phyloP scores from a whole-genome alignment of 1,284 basidiomycete genomes.

The Kwoniella shivajii region DNA sequence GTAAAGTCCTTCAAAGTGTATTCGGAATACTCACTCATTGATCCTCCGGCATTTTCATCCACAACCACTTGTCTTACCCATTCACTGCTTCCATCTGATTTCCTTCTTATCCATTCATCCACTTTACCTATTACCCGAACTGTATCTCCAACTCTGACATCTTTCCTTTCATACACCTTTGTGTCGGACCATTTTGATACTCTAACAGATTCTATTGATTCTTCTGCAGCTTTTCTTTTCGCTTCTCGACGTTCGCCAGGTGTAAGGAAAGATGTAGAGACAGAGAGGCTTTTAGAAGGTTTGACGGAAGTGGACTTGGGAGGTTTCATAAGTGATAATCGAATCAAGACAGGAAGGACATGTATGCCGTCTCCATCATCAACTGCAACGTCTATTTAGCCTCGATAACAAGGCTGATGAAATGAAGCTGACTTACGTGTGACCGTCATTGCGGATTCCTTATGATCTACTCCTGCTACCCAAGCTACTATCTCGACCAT shows the following conservation, averaged over 20 bases:
- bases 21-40: slow-evolving; percentile 29
- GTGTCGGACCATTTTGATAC: background rate
- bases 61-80: slow-evolving; percentile 42
- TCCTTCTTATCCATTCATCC: slow-evolving; percentile 38
- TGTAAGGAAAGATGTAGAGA: slow-evolving; percentile 12
- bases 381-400: slow-evolving; percentile 23
- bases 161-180: slow-evolving; percentile 30
- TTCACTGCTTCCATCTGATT: slow-evolving; percentile 18
- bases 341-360: slow-evolving; percentile 30
- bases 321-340: slow-evolving; percentile 15
- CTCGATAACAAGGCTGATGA: background rate
- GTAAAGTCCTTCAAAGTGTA: background rate
- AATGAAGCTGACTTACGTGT: slow-evolving; percentile 22
- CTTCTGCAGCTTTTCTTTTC: slow-evolving; percentile 9
- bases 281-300: background rate
- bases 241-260: slow-evolving; percentile 19
- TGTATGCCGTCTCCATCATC: slow-evolving; percentile 46
- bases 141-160: slow-evolving; percentile 45
- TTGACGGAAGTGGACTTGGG: background rate
- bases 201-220: background rate
- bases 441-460: slow-evolving; percentile 34
- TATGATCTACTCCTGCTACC: slow-evolving; percentile 46
- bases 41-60: slow-evolving; percentile 38
- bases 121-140: slow-evolving; percentile 41
- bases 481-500: slow-evolving; percentile 47